These are phyloP conservation scores for Yamadazyma triangularis DNA, from an alignment of 1,139 yeast species.

Conservation along the genomic window DNA sequence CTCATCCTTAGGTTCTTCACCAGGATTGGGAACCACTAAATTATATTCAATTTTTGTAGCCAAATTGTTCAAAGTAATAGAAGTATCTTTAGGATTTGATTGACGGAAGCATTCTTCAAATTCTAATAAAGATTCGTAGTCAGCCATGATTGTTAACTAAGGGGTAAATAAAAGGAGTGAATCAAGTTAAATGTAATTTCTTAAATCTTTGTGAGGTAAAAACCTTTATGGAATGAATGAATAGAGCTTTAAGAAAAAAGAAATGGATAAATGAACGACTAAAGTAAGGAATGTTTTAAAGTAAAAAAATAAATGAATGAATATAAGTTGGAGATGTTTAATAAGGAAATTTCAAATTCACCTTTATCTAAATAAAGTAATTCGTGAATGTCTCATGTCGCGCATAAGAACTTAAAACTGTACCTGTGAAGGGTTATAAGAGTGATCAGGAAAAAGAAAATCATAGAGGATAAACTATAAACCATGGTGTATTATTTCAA, in stretches of 20 bases:
- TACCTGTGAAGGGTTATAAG: background rate
- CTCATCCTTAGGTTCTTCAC: conserved; percentile 3
- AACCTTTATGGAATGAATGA: no score
- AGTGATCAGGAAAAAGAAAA: background rate
- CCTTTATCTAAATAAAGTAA: background rate
- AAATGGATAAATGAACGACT: conserved; percentile 4
- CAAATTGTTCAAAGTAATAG: conserved; percentile 25
- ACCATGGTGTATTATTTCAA: conserved; percentile 59
- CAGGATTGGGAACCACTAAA: conserved; percentile 8
- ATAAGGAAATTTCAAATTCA: background rate
- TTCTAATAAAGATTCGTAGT: conserved; percentile 35
- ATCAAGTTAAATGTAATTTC: conserved; percentile 1
- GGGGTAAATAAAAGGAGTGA: conserved; percentile 2
- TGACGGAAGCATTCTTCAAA: conserved; percentile 39
- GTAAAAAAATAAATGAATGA: conserved; percentile 1
- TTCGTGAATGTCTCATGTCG: background rate
- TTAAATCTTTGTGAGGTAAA: no score
- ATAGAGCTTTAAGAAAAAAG: no score
- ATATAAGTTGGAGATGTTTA: background rate
- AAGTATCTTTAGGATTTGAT: conserved; percentile 15
- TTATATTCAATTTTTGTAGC: conserved; percentile 27
- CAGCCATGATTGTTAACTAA: conserved; percentile 5
- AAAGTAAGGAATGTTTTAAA: conserved; percentile 1
- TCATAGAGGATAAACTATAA: background rate
- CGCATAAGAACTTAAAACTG: background rate